Percentiles rank a stretch among this genome's conserved stretches.
These are phyloP conservation scores for Cryptococcus jaspeensis DNA, from an alignment of 1,284 basidiomycete genomes.

Conservation along the genomic window DNA sequence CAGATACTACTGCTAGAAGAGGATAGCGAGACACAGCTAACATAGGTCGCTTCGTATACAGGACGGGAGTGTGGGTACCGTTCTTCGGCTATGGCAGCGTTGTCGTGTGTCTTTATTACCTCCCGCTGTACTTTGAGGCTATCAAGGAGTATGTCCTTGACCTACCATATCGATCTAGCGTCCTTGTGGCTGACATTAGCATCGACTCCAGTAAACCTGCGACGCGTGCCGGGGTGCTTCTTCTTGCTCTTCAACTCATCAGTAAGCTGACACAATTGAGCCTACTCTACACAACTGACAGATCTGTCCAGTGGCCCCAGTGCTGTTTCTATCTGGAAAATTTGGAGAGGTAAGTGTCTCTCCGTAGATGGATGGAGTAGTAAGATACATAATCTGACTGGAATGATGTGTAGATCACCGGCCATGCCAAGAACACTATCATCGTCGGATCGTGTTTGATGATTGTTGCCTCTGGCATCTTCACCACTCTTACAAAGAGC, in stretches of 20 bases:
- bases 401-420: slow-evolving; percentile 11
- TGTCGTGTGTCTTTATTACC: slow-evolving; percentile 28
- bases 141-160: slow-evolving; percentile 10
- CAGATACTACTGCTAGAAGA: too few relatives aligned
- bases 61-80: slow-evolving; percentile 20
- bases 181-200: neutral
- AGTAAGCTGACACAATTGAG: too few relatives aligned
- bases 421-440: slow-evolving; percentile 26
- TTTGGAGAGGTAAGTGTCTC: slow-evolving; percentile 22
- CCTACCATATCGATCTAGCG: neutral
- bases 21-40: neutral
- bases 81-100: slow-evolving; percentile 25
- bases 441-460: slow-evolving; percentile 17
- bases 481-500: slow-evolving; percentile 15
- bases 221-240: slow-evolving; percentile 22
- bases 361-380: too few relatives aligned
- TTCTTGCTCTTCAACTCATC: slow-evolving; percentile 26
- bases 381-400: too few relatives aligned
- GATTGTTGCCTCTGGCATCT: slow-evolving; percentile 18
- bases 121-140: slow-evolving; percentile 29
- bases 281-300: neutral
- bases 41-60: too few relatives aligned
- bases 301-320: slow-evolving; percentile 12
- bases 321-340: slow-evolving; percentile 23
- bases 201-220: slow-evolving; percentile 15